Conservation (phyloP, 2,329 filamentous ascomycete genomes). For the Stagonosporopsis rhizophila region DNA sequence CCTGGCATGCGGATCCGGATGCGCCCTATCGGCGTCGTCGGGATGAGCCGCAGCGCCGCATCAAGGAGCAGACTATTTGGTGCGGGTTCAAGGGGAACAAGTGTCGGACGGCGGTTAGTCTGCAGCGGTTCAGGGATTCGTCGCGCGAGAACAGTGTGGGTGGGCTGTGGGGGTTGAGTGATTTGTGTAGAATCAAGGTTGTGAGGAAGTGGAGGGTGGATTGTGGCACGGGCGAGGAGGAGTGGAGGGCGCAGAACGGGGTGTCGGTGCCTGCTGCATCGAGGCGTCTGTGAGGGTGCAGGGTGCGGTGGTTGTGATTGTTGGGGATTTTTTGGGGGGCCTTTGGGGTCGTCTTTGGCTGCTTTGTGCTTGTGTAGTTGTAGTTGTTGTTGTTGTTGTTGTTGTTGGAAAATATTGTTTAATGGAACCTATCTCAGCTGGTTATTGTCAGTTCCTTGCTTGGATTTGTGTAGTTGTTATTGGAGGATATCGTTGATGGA, state of each 20-base stretch:
- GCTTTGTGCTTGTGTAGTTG: no score
- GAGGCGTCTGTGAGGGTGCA: background rate
- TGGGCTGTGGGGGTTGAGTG: background rate
- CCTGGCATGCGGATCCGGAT: background rate
- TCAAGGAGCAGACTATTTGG: slow-evolving; percentile 5
- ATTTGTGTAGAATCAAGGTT: background rate
- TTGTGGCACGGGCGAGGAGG: background rate
- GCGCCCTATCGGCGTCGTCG: background rate
- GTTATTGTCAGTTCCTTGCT: background rate
- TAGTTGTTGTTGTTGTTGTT: no score
- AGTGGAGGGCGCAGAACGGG: slow-evolving; percentile 4
- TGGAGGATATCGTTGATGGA: no score
- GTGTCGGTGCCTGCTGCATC: background rate
- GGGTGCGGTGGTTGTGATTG: background rate
- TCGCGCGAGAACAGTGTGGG: background rate
- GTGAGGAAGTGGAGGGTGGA: slow-evolving; percentile 3
- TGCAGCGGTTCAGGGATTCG: background rate
- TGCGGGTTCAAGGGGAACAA: background rate
- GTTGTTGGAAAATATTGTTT: no score
- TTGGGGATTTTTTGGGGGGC: no score
- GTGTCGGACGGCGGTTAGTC: background rate
- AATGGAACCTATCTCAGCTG: background rate
- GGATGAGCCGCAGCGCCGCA: background rate
- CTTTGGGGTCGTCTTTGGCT: no score
- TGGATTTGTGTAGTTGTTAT: no score